Evolutionary conservation across 345 rosid species (phyloP).

Genomic region (Dipteronia dyeriana): DNA sequence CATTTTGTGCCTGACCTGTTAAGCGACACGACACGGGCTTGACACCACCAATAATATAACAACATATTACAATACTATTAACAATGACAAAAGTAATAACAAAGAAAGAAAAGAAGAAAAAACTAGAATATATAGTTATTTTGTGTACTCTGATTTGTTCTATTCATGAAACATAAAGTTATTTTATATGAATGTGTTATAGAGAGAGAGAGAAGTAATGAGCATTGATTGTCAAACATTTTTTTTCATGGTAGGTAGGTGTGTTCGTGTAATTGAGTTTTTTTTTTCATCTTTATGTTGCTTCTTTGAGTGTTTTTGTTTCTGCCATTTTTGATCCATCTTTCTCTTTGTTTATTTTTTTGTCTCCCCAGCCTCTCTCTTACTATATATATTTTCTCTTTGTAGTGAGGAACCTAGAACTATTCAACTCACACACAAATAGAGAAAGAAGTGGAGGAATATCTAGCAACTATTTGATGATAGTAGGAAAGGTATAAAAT

Average conservation of each 20-base stretch:
- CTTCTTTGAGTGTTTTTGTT: constrained; percentile 12
- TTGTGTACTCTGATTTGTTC: too few species aligned
- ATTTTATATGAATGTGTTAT: neutral
- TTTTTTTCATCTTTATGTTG: neutral
- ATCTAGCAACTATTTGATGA: constrained; percentile 21
- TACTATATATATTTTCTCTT: neutral
- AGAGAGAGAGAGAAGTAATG: neutral
- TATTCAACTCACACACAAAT: constrained; percentile 15
- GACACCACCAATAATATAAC: too few species aligned
- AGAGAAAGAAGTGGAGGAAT: constrained; percentile 32
- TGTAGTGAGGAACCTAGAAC: neutral
- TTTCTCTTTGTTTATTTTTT: constrained; percentile 12
- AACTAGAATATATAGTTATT: too few species aligned
- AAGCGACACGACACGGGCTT: too few species aligned
- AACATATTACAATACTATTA: too few species aligned
- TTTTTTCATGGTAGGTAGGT: constrained; percentile 33
- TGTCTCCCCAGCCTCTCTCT: neutral
- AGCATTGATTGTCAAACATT: neutral
- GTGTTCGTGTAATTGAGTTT: constrained; percentile 17
- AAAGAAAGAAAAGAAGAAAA: too few species aligned
- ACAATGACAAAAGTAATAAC: too few species aligned
- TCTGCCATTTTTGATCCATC: neutral
- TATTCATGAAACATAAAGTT: too few species aligned
- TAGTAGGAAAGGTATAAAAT: too few species aligned
- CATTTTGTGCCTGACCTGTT: too few species aligned